phyloP scores from a whole-genome alignment of 1,284 basidiomycete genomes.

The Cryptococcus floricola region DNA sequence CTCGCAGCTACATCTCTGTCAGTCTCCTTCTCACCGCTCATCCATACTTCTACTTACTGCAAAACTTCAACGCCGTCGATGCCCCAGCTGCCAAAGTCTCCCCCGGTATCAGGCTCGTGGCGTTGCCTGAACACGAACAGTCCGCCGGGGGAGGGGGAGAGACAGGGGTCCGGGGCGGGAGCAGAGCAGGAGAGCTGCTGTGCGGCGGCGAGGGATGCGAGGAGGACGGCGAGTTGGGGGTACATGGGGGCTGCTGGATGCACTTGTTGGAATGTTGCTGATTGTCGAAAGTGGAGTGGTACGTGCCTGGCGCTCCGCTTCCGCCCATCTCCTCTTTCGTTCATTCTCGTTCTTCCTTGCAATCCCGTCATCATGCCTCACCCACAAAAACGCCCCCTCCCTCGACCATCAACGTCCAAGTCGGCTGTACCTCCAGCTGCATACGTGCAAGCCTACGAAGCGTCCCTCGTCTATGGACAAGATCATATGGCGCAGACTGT shows the following conservation, averaged over 20 bases:
- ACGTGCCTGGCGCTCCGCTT: no score
- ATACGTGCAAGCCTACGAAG: constrained; percentile 40
- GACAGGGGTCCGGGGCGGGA: constrained; percentile 33
- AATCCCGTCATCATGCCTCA: neutral
- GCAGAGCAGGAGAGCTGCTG: constrained; percentile 31
- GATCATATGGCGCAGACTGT: constrained; percentile 10
- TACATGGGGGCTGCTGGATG: no score
- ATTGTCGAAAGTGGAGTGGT: no score
- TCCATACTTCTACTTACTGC: constrained; percentile 25
- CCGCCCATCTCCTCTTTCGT: neutral
- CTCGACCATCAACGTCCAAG: neutral
- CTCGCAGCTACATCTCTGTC: constrained; percentile 17
- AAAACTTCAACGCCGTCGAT: constrained; percentile 44
- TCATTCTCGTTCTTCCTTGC: neutral
- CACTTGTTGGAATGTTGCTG: no score
- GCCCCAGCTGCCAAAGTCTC: constrained; percentile 43
- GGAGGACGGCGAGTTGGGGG: no score
- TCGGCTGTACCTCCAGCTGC: constrained; percentile 21
- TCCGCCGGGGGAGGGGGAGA: constrained; percentile 37
- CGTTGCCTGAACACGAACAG: constrained; percentile 43
- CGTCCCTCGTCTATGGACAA: constrained; percentile 29
- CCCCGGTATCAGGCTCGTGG: constrained; percentile 43
- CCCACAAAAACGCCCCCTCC: neutral
- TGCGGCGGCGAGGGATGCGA: neutral
- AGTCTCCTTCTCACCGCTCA: neutral